These are phyloP conservation scores for Huntiella bhutanensis DNA, from an alignment of 2,329 filamentous ascomycete genomes.

Conservation along the genomic window DNA sequence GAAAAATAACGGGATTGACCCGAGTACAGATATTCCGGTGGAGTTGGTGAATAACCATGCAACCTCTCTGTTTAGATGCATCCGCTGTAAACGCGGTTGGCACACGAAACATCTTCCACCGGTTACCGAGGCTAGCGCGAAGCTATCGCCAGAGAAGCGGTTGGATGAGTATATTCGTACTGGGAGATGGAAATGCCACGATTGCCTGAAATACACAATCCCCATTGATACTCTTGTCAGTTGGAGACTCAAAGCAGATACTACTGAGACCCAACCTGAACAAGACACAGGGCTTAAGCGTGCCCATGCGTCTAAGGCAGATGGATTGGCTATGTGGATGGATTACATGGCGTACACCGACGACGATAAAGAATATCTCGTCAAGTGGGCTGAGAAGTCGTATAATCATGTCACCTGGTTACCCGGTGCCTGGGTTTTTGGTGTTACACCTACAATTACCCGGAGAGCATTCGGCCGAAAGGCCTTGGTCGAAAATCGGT, in stretches of 20 bases:
- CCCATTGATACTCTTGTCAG: constrained; percentile 69
- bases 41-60: constrained; percentile 53
- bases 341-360: constrained; percentile 27
- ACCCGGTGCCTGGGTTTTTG: constrained; percentile 76
- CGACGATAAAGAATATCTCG: constrained; percentile 73
- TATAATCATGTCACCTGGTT: constrained; percentile 76
- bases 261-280: constrained; percentile 6
- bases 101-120: constrained; percentile 69
- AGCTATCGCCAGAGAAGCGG: constrained; percentile 26
- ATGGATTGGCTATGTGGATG: neutral
- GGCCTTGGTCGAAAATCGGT: constrained; percentile 35
- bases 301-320: neutral
- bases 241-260: constrained; percentile 48
- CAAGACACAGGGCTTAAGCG: constrained; percentile 8
- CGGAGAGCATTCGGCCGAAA: constrained; percentile 59
- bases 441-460: constrained; percentile 36
- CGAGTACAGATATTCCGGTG: constrained; percentile 40
- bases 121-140: constrained; percentile 26
- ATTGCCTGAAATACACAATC: constrained; percentile 44
- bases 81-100: constrained; percentile 55
- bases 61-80: constrained; percentile 70
- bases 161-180: constrained; percentile 53
- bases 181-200: constrained; percentile 51
- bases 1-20: constrained; percentile 63
- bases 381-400: constrained; percentile 70